Percentiles rank a stretch among this genome's conserved stretches.
Evolutionary conservation across 2,329 filamentous ascomycete species (phyloP).

Genomic region (Tympanopsis confertula): DNA sequence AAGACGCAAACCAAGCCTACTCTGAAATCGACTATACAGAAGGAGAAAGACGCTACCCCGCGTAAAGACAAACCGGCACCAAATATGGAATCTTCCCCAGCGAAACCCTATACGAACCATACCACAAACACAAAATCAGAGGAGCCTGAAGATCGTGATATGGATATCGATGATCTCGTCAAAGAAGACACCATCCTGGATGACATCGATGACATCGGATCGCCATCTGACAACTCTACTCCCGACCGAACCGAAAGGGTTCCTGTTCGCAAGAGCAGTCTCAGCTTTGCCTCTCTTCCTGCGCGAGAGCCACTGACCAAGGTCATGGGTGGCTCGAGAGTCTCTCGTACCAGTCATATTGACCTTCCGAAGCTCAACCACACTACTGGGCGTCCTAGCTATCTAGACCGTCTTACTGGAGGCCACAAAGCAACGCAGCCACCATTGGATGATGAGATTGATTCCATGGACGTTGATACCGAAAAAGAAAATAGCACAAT

Average conservation of each 20-base stretch:
- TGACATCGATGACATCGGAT: constrained; percentile 28
- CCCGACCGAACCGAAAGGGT: constrained; percentile 21
- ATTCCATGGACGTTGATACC: constrained; percentile 36
- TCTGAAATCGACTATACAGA: no score
- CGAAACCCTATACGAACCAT: neutral
- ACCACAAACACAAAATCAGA: constrained; percentile 17
- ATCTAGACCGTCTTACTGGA: constrained; percentile 62
- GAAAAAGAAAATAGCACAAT: constrained; percentile 38
- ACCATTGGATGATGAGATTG: constrained; percentile 5
- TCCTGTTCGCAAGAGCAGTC: constrained; percentile 74
- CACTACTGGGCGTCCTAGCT: constrained; percentile 51
- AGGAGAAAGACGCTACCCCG: no score
- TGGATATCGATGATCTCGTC: constrained; percentile 11
- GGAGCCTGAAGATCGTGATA: constrained; percentile 8
- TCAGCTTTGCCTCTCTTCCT: constrained; percentile 86
- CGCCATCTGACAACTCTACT: constrained; percentile 31
- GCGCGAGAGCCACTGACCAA: constrained; percentile 81
- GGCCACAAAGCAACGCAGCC: constrained; percentile 43
- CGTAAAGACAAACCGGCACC: neutral
- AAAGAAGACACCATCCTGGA: constrained; percentile 17
- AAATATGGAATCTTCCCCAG: no score
- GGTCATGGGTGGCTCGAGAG: constrained; percentile 56
- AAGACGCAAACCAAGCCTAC: no score
- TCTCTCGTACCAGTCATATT: constrained; percentile 68
- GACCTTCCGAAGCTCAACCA: constrained; percentile 28